A percentile compares a stretch with the other conserved stretches of the same genome.
Evolutionary conservation across 2,329 filamentous ascomycete species (phyloP).

Genomic region (Xylogone sp.): DNA sequence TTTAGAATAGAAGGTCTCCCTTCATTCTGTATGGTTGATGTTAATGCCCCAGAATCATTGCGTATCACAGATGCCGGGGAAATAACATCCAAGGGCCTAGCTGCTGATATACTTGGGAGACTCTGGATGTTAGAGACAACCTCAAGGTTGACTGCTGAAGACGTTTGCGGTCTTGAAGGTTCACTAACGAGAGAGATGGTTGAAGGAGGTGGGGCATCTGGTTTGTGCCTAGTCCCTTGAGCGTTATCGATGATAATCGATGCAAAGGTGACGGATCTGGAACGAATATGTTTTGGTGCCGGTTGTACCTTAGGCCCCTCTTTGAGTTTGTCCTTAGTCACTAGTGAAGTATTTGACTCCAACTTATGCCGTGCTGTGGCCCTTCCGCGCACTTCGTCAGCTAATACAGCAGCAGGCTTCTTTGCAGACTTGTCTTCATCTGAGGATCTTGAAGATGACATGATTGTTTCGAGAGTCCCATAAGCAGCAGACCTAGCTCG

Average conservation of each 20-base stretch:
- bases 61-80: conserved; percentile 17
- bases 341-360: conserved; percentile 8
- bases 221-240: conserved; percentile 27
- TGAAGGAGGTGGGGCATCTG: conserved; percentile 30
- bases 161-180: conserved; percentile 55
- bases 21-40: conserved; percentile 13
- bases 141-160: conserved; percentile 31
- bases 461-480: conserved; percentile 62
- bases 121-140: conserved; percentile 12
- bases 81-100: conserved; percentile 15
- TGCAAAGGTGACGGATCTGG: conserved; percentile 41
- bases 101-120: conserved; percentile 7
- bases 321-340: conserved; percentile 1
- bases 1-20: conserved; percentile 19
- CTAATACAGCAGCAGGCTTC: conserved; percentile 50
- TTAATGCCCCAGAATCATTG: conserved; percentile 23
- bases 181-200: conserved; percentile 47
- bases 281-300: conserved; percentile 20
- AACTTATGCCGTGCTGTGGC: conserved; percentile 21
- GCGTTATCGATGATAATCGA: conserved; percentile 38
- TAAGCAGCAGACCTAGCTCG: conserved; percentile 40
- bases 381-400: conserved; percentile 50
- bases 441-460: conserved; percentile 61
- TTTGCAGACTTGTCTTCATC: conserved; percentile 59
- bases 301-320: conserved; percentile 1